These are phyloP conservation scores for Cystofilobasidium ferigula DNA, from an alignment of 768 basidiomycete species.

Conservation along the genomic window DNA sequence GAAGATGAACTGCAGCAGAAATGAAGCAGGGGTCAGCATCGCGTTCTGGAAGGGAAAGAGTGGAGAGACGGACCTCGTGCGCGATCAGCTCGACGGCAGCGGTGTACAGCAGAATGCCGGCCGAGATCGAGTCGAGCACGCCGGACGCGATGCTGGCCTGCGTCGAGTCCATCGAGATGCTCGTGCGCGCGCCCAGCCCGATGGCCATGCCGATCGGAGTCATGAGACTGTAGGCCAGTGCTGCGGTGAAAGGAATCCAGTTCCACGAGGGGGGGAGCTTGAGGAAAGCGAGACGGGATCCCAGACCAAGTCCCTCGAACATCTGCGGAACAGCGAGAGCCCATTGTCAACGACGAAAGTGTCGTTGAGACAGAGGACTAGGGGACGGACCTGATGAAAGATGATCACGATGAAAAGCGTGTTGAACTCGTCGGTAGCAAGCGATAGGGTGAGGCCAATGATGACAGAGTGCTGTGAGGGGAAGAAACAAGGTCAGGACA, in stretches of 20 bases:
- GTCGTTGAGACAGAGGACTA: not conserved
- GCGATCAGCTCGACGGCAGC: conserved; percentile 8
- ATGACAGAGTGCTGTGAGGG: conserved; percentile 41
- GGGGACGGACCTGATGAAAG: conserved; percentile 61
- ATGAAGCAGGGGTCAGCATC: not conserved
- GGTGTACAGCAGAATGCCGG: conserved; percentile 57
- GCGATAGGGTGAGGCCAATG: conserved; percentile 85
- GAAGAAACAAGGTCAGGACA: conserved; percentile 48
- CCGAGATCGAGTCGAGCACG: conserved; percentile 67
- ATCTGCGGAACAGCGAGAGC: conserved; percentile 46
- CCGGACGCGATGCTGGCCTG: conserved; percentile 57
- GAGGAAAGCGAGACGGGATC: conserved; percentile 68
- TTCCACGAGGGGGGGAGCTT: conserved; percentile 35
- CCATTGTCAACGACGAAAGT: not conserved
- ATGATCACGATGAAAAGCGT: conserved; percentile 74
- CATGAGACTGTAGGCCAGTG: conserved; percentile 58
- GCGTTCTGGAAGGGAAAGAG: not conserved
- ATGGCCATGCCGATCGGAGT: conserved; percentile 81
- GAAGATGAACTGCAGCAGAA: not conserved
- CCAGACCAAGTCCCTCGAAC: conserved; percentile 89
- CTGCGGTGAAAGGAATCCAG: conserved; percentile 50
- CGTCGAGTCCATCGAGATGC: conserved; percentile 30
- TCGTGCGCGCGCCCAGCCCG: conserved; percentile 58
- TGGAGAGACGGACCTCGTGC: not conserved
- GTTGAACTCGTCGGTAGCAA: conserved; percentile 59